Conservation (phyloP, 768 basidiomycete genomes). For the Hirschioporus abietinus region DNA sequence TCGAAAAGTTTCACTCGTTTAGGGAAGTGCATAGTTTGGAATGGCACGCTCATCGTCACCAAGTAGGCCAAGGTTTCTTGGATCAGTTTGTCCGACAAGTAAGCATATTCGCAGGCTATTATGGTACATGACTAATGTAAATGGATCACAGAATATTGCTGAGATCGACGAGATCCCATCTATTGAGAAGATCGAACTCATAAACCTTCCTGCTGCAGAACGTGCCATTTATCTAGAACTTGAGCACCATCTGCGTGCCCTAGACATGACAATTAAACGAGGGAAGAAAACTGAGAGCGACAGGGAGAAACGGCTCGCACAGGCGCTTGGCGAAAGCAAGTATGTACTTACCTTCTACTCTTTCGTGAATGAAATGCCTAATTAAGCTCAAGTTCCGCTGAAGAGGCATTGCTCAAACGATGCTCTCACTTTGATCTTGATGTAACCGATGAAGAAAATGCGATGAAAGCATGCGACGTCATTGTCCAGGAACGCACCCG, state of each 20-base stretch:
- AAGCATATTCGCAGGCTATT: constrained; percentile 16
- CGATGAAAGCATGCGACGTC: constrained; percentile 89
- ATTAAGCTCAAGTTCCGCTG: constrained; percentile 55
- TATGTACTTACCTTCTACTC: constrained; percentile 32
- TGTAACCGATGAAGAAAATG: constrained; percentile 46
- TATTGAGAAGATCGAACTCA: constrained; percentile 52
- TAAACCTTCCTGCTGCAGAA: constrained; percentile 86
- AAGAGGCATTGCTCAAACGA: constrained; percentile 90
- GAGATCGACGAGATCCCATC: constrained; percentile 96
- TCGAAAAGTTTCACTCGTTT: constrained; percentile 94
- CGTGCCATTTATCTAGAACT: constrained; percentile 92
- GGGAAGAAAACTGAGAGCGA: constrained; percentile 73
- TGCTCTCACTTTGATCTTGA: constrained; percentile 94
- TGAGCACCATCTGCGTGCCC: constrained; percentile 84
- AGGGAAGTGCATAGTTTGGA: constrained; percentile 87
- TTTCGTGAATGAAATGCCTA: constrained; percentile 8
- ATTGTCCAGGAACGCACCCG: constrained; percentile 78
- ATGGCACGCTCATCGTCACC: constrained; percentile 88
- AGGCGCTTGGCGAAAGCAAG: constrained; percentile 87
- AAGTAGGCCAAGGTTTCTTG: constrained; percentile 76
- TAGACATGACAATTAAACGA: constrained; percentile 74
- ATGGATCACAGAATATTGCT: constrained; percentile 68
- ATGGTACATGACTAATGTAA: constrained; percentile 5
- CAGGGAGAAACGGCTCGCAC: constrained; percentile 80
- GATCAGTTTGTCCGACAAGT: constrained; percentile 85